phyloP scores from a whole-genome alignment of 2,329 filamentous ascomycete genomes.

The Fusarium compactum region DNA sequence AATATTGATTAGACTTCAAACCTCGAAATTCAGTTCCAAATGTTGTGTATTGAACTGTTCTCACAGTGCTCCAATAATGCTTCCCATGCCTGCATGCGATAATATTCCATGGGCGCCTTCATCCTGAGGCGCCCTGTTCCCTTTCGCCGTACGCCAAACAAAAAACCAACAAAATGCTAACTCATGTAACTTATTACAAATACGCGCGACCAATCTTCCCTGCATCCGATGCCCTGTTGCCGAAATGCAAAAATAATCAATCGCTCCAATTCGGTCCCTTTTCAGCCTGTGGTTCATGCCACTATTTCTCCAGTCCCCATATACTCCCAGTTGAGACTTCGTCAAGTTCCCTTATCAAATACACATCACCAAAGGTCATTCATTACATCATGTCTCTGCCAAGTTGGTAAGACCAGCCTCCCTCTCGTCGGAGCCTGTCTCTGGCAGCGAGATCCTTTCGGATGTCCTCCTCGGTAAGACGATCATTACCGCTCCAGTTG shows the following conservation, averaged over 20 bases:
- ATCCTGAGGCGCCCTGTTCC: constrained; percentile 7
- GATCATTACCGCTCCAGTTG: constrained; percentile 88
- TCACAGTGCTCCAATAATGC: constrained; percentile 16
- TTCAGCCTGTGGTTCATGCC: constrained; percentile 18
- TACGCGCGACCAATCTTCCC: constrained; percentile 40
- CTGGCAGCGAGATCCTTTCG: constrained; percentile 81
- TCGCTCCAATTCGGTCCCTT: constrained; percentile 21
- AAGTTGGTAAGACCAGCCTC: constrained; percentile 83
- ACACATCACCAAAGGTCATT: constrained; percentile 15
- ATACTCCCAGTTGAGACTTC: constrained; percentile 16
- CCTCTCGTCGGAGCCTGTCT: constrained; percentile 82
- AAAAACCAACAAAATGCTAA: constrained; percentile 15
- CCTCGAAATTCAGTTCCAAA: background rate
- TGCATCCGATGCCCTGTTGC: constrained; percentile 31
- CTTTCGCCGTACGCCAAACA: constrained; percentile 44
- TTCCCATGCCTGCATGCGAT: constrained; percentile 8
- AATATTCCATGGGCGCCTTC: constrained; percentile 1
- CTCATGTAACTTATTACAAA: constrained; percentile 28
- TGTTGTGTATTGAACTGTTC: constrained; percentile 2
- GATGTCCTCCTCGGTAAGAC: constrained; percentile 89
- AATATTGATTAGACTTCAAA: background rate
- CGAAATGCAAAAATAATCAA: constrained; percentile 30
- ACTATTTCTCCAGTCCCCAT: constrained; percentile 13
- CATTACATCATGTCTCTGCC: constrained; percentile 60
- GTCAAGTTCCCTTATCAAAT: constrained; percentile 28